Base-by-base conservation (phyloP, 1,139 yeast genomes). In the Yamadazyma aaseri region DNA sequence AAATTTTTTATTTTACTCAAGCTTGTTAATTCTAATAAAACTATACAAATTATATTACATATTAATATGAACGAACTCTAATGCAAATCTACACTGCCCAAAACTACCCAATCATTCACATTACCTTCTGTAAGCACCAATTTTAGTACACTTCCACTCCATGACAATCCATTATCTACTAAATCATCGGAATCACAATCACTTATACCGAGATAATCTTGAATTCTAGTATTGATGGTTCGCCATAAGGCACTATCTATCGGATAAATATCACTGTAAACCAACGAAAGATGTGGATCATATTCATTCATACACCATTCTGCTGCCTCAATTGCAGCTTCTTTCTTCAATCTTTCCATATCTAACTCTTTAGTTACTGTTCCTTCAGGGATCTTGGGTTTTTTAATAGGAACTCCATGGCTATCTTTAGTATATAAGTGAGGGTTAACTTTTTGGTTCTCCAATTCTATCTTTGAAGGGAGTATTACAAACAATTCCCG, bases 91-190 rank as follows among this genome's bases (percentile, higher is more conserved):
- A 72, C 78, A 34, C 73, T 65, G 0, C 92, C 94, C 42, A 85
- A 62, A 1, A 73, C 75, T 28, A 73, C 60, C 95, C 95, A 86
- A 38, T 81, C 79, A 31, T 66, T 72, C 2, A 82, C 82, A 6
- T 81, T 85, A 0, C 95, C 95, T 47, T 81, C 89, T 51, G 92
- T 83, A 9, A 69, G 63, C 4, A 86, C 87, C 33, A 86, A 68
- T 44, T 81, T 76, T 46, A 86, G 65, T 2, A 80, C 76, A 0
- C 94, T 92, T 7, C 80, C 81, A 32, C 71, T 72, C 87, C 87
- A 81, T 2, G 69, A 68, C 11, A 68, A 50, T 0, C 69, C 69
- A 35, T 64, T 62, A 11, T 60, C 65, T 3, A 43, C 45, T 27
- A 67, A 44, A 21, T 58, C 59, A 24, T 66, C 73, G 26, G 58